These are phyloP conservation scores for Hyaloscypha hepaticicola DNA, from an alignment of 495 filamentous ascomycete genomes.

Conservation along the genomic window DNA sequence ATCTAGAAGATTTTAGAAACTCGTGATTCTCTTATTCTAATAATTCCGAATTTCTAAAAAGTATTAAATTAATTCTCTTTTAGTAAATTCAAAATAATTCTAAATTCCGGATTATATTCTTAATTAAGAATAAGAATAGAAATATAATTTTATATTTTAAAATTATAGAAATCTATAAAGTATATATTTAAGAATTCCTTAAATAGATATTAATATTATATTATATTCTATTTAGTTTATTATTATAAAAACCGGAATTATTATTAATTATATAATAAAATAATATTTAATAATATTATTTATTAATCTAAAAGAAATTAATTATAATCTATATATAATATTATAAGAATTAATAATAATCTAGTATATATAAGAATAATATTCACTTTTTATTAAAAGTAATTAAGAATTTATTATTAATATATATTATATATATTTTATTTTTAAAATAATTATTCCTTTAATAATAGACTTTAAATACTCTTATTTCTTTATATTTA, in stretches of 20 bases:
- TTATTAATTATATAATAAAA: constrained; percentile 8
- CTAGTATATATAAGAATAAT: too few species aligned
- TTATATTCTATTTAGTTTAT: constrained; percentile 11
- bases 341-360: too few species aligned
- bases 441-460: constrained; percentile 6
- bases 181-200: too few species aligned
- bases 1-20: constrained; percentile 23
- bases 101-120: constrained; percentile 16
- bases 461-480: not conserved
- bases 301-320: too few species aligned
- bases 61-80: constrained; percentile 8
- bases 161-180: too few species aligned
- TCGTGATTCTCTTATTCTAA: constrained; percentile 16
- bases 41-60: too few species aligned
- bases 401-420: not conserved
- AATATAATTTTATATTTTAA: too few species aligned
- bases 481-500: too few species aligned
- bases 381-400: not conserved
- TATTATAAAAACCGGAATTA: constrained; percentile 12
- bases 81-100: constrained; percentile 6
- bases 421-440: constrained; percentile 7
- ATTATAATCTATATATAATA: too few species aligned
- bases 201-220: constrained; percentile 8
- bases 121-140: constrained; percentile 7
- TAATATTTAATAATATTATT: too few species aligned